Base-by-base conservation (phyloP, 371 early-diverging fungal genomes). In the Mortierella sp. region DNA sequence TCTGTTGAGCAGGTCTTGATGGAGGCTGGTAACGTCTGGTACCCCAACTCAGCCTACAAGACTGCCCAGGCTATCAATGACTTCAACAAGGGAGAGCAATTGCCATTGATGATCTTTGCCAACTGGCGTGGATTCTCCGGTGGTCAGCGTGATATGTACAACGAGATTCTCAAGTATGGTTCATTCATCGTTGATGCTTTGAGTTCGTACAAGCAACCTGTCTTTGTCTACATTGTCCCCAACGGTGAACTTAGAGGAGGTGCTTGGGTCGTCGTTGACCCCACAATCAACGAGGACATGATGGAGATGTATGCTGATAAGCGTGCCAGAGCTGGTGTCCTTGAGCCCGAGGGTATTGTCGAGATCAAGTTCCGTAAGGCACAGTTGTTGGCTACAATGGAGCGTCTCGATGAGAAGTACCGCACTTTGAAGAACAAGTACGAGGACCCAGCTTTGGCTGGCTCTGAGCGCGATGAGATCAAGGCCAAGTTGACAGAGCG, bases 101-200 rank as follows among this genome's bases (percentile, higher is more conserved):
- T 99, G 69, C 98, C 99, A 21, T 86, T 99, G 84, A 94, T 99
- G 84, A 95, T 99, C 86, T 96, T 99, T 90, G 99, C 99, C 86
- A 99, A 99, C 95, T 99, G 99, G 99, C 97, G 99, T 89, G 99
- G 99, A 65, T 99, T 99, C 93, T 95, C 95, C 53, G 99, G 99
- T 72, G 99, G 99, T 65, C 97, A 98, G 86, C 95, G 94, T 77
- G 99, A 99, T 86, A 98, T 99, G 98, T 97, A 92, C 90, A 93
- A 97, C 80, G 98, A 97, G 85, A 91, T 99, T 3, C 90, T 99
- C 67, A 98, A 99, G 86, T 98, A 94, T 81, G 99, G 99, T 68
- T 92, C 98, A 5, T 93, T 95, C 84, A 99, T 99, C 75, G 98
- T 99, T 65, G 97, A 98, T 87, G 98, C 97, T 28, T 91, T 99